These are phyloP conservation scores for Lycium barbarum DNA, from an alignment of 257 asterid species.

Conservation along the genomic window DNA sequence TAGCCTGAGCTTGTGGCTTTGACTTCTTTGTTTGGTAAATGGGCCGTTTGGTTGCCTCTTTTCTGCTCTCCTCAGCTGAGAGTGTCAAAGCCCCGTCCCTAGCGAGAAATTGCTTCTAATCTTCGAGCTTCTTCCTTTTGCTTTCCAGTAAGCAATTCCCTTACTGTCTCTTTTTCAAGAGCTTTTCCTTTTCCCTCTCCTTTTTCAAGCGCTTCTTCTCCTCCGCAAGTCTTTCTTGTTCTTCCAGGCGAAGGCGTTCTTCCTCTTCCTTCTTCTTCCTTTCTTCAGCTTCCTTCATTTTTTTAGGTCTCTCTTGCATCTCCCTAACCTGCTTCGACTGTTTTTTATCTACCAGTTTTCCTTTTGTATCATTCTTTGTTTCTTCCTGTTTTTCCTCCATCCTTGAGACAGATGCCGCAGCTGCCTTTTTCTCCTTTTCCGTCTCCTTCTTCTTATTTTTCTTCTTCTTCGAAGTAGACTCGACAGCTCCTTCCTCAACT, in stretches of 20 bases:
- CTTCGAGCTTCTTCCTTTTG: conserved; percentile 96
- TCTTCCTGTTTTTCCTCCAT: conserved; percentile 54
- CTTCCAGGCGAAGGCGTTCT: conserved; percentile 75
- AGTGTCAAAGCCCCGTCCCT: conserved; percentile 57
- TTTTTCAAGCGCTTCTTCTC: conserved; percentile 88
- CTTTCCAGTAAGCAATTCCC: conserved; percentile 78
- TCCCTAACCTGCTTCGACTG: conserved; percentile 79
- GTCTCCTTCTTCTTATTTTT: conserved; percentile 82
- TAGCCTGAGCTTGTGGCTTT: conserved; percentile 67
- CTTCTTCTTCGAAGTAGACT: conserved; percentile 76
- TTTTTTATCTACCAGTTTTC: conserved; percentile 61
- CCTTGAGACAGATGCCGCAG: conserved; percentile 56
- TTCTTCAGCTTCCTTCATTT: conserved; percentile 75
- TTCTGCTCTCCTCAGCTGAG: conserved; percentile 56
- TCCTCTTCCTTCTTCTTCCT: conserved; percentile 83
- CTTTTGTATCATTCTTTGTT: conserved; percentile 48
- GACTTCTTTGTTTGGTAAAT: conserved; percentile 77
- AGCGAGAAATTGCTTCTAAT: conserved; percentile 76
- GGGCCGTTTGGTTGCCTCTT: conserved; percentile 66
- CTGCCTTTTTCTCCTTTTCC: conserved; percentile 57
- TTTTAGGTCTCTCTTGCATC: conserved; percentile 90
- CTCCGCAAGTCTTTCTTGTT: conserved; percentile 71
- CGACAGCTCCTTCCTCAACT: conserved; percentile 73
- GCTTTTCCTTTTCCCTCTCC: conserved; percentile 86
- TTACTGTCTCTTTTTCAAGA: conserved; percentile 75